Base-by-base conservation (phyloP, 2,329 filamentous ascomycete species). In the Penicillium sp. region DNA sequence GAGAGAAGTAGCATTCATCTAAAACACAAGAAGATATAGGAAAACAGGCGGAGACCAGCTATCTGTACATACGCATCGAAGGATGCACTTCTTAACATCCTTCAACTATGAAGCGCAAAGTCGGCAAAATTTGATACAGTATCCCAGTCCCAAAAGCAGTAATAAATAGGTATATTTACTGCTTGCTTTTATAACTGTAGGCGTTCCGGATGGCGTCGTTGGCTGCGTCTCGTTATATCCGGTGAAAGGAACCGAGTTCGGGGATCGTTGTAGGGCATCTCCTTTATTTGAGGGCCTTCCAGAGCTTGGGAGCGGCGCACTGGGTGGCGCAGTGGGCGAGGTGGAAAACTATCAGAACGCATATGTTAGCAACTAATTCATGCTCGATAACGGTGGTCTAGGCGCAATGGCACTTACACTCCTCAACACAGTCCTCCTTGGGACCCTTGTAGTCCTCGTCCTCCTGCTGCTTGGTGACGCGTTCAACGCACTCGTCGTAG, bases 401-500 rank as follows among this genome's bases (percentile, higher is more conserved):
- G 41, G 21, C 11, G 7, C 17, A 35, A 41, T 52, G 45, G 26
- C 13, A 88, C 93, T 82, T 90, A 98, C 95, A 99, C 86, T 99
- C 95, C 86, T 99, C 95, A 70, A 98, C 92, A 75, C 95, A 99
- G 84, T 98, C 93, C 87, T 99, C 95, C 75, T 91, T 88, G 73
- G 89, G 83, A 60, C 84, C 89, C 81, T 89, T 88, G 81, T 86
- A 85, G 72, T 90, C 88, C 68, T 90, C 86, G 71, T 90, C 87
- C 75, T 92, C 88, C 72, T 84, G 78, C 76, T 85, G 80, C 73
- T 69, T 81, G 64, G 89, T 92, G 71, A 99, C 95, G 74, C 95
- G 93, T 87, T 97, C 93, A 72, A 94, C 93, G 80, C 95, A 99
- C 83, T 97, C 92, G 70, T 98, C 94, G 80, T 91, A 98, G 87